Evolutionary conservation across 2,329 filamentous ascomycete species (phyloP).

Genomic region (Penicillium sp.): DNA sequence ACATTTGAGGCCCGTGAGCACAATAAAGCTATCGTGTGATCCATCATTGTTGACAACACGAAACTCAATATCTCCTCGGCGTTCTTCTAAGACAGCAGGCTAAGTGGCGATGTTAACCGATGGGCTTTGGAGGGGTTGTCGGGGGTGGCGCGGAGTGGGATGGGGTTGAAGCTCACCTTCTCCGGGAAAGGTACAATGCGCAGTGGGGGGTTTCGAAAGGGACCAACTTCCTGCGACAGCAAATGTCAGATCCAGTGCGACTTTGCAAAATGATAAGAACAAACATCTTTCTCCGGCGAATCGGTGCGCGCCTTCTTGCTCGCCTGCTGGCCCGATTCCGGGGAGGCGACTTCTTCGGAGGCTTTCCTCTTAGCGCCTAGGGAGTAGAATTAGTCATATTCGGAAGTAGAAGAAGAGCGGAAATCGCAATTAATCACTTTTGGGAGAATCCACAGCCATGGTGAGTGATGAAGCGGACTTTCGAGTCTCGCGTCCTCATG

Average conservation of each 20-base stretch:
- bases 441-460: constrained; percentile 24
- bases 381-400: constrained; percentile 8
- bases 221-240: constrained; percentile 34
- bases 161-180: constrained; percentile 53
- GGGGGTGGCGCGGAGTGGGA: background rate
- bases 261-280: background rate
- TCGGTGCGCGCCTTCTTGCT: constrained; percentile 48
- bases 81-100: constrained; percentile 89
- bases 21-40: constrained; percentile 79
- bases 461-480: constrained; percentile 1
- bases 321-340: constrained; percentile 37
- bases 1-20: constrained; percentile 90
- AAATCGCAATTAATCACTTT: constrained; percentile 30
- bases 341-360: constrained; percentile 44
- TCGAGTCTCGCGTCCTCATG: constrained; percentile 4
- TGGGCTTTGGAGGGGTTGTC: constrained; percentile 4
- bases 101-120: constrained; percentile 34
- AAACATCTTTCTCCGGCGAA: constrained; percentile 40
- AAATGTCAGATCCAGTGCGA: constrained; percentile 11
- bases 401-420: background rate
- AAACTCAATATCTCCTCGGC: constrained; percentile 91
- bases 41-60: constrained; percentile 97
- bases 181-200: constrained; percentile 80
- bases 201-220: constrained; percentile 46
- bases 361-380: constrained; percentile 46